Percentiles rank a stretch among this genome's conserved stretches.
phyloP scores from a whole-genome alignment of 805 yeast genomes.

The Metschnikowia gelsemii region DNA sequence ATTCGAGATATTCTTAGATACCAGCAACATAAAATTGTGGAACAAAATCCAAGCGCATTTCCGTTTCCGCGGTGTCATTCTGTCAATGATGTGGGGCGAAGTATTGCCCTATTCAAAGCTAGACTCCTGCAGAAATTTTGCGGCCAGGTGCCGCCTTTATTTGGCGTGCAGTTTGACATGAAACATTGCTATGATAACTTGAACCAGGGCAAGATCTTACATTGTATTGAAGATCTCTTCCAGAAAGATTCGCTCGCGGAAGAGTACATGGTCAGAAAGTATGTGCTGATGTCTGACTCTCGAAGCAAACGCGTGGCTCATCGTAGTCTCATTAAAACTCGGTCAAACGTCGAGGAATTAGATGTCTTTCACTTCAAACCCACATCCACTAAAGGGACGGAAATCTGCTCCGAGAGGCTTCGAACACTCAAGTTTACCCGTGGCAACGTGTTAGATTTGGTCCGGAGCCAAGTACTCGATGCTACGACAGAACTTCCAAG shows the following conservation, averaged over 20 bases:
- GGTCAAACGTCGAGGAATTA: conserved; percentile 17
- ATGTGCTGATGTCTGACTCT: background rate
- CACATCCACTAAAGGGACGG: conserved; percentile 1
- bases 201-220: conserved; percentile 45
- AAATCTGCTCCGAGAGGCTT: conserved; percentile 30
- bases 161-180: conserved; percentile 71
- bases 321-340: conserved; percentile 15
- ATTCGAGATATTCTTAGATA: conserved; percentile 27
- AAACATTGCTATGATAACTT: conserved; percentile 74
- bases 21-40: conserved; percentile 16
- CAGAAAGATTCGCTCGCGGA: conserved; percentile 11
- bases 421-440: conserved; percentile 39
- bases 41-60: conserved; percentile 13
- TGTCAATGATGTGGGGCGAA: conserved; percentile 43
- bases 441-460: conserved; percentile 44
- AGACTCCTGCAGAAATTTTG: conserved; percentile 6
- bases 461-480: conserved; percentile 52
- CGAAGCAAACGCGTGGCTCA: background rate
- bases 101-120: conserved; percentile 39
- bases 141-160: conserved; percentile 36
- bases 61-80: conserved; percentile 43
- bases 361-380: conserved; percentile 13
- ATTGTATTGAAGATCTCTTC: conserved; percentile 30
- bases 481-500: conserved; percentile 45
- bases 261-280: conserved; percentile 14